These are phyloP conservation scores for Rhodomyrtus tomentosa DNA, from an alignment of 345 rosid genomes.

Conservation along the genomic window DNA sequence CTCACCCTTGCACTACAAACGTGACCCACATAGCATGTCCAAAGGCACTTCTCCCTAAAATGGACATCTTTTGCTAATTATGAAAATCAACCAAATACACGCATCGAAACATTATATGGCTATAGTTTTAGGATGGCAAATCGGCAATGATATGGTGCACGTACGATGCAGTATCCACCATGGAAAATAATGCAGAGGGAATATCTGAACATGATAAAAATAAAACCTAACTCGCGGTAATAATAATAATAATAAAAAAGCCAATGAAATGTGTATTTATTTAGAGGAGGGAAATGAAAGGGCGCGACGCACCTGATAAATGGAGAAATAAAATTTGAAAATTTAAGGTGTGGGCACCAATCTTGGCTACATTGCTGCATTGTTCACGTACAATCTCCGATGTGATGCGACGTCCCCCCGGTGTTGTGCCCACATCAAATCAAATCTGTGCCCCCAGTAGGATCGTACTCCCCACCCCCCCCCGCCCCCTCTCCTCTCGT, in stretches of 20 bases:
- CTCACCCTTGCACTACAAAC: neutral
- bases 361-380: neutral
- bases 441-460: slow-evolving; percentile 2
- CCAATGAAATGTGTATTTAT: too few relatives aligned
- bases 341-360: neutral
- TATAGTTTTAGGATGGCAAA: too few relatives aligned
- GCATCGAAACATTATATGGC: too few relatives aligned
- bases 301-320: neutral
- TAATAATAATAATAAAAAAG: too few relatives aligned
- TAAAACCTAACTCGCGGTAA: too few relatives aligned
- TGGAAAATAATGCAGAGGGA: too few relatives aligned
- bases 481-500: too few relatives aligned
- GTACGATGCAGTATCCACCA: too few relatives aligned
- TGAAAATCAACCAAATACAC: neutral
- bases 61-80: neutral
- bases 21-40: neutral
- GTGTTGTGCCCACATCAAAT: slow-evolving; percentile 3
- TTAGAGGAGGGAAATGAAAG: neutral
- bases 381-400: slow-evolving; percentile 8
- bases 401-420: slow-evolving; percentile 7
- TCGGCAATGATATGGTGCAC: too few relatives aligned
- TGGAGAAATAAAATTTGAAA: neutral
- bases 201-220: too few relatives aligned
- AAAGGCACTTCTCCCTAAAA: neutral
- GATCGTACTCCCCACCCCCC: neutral